Conservation (phyloP, 345 rosid species). For the Rhizophora mangle region DNA sequence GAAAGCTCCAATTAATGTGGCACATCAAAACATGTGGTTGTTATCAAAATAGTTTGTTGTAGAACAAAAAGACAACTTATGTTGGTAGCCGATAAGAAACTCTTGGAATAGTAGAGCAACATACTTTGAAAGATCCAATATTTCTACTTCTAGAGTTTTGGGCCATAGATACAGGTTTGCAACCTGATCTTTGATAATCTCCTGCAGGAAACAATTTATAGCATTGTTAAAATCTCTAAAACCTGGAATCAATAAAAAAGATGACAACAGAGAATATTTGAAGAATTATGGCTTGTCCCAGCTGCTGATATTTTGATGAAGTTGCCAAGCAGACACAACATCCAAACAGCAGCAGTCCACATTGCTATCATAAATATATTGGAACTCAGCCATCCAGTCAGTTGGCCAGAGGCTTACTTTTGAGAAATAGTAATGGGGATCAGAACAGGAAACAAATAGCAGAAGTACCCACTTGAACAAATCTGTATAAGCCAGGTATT, state of each 20-base stretch:
- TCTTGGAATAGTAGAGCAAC: constrained; percentile 14
- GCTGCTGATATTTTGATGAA: too few species aligned
- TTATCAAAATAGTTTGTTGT: neutral
- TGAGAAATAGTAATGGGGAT: neutral
- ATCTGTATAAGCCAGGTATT: constrained; percentile 88
- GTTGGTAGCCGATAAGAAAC: neutral
- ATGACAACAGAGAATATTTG: neutral
- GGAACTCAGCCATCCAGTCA: neutral
- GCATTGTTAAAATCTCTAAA: too few species aligned
- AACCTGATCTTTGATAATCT: constrained; percentile 88
- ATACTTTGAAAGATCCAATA: constrained; percentile 81
- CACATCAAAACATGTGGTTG: constrained; percentile 12
- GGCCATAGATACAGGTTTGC: constrained; percentile 98
- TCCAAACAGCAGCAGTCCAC: too few species aligned
- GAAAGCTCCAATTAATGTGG: constrained; percentile 28
- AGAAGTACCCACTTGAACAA: constrained; percentile 63
- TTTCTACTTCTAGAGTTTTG: constrained; percentile 62
- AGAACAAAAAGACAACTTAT: constrained; percentile 1
- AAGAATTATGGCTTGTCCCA: too few species aligned
- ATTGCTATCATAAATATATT: neutral
- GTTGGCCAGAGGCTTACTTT: neutral
- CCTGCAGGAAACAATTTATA: constrained; percentile 41
- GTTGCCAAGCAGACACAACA: too few species aligned
- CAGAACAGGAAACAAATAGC: neutral
- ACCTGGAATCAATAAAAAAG: neutral